Percentiles rank a stretch among this genome's conserved stretches.
Conservation (phyloP, 2,329 filamentous ascomycete species). For the Plenodomus lindquistii region DNA sequence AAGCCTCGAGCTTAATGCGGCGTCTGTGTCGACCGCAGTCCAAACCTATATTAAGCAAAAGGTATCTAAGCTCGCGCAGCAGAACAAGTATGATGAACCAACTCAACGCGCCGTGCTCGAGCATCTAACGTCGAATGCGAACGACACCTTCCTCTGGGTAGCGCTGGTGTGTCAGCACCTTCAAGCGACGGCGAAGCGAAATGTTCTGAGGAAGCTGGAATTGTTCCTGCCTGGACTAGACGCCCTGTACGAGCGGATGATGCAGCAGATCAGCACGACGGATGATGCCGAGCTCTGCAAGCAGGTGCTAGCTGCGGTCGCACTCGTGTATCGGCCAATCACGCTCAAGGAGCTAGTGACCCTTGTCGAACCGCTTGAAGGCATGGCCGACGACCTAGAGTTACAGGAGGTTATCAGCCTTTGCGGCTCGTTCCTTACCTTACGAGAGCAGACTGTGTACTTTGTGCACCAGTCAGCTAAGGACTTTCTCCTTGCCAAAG, state of each 20-base stretch:
- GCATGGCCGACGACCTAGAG: not conserved
- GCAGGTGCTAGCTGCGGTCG: slow-evolving; percentile 41
- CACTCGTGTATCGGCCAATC: slow-evolving; percentile 45
- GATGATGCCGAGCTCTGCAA: slow-evolving; percentile 38
- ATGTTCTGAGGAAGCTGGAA: slow-evolving; percentile 16
- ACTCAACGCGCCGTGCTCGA: slow-evolving; percentile 26
- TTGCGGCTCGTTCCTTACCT: too few relatives aligned
- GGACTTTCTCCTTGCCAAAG: slow-evolving; percentile 41
- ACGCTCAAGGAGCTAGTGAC: slow-evolving; percentile 39
- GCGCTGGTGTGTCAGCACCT: slow-evolving; percentile 42
- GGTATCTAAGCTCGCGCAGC: slow-evolving; percentile 15
- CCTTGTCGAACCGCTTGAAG: slow-evolving; percentile 20
- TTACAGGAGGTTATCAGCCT: not conserved
- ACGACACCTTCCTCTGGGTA: too few relatives aligned
- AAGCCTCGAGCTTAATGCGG: slow-evolving; percentile 42
- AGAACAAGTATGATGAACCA: slow-evolving; percentile 41
- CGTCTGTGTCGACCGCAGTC: slow-evolving; percentile 42
- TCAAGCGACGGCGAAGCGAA: slow-evolving; percentile 14
- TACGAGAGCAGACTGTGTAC: too few relatives aligned
- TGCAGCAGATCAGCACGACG: slow-evolving; percentile 37
- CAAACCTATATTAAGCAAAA: slow-evolving; percentile 44
- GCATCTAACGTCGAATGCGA: slow-evolving; percentile 38
- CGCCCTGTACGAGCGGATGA: slow-evolving; percentile 47
- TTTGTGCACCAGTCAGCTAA: slow-evolving; percentile 48
- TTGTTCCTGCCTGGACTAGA: slow-evolving; percentile 45